Percentiles rank a stretch among this genome's conserved stretches.
These are phyloP conservation scores for Galeopsis tetrahit DNA, from an alignment of 257 asterid species.

Conservation along the genomic window DNA sequence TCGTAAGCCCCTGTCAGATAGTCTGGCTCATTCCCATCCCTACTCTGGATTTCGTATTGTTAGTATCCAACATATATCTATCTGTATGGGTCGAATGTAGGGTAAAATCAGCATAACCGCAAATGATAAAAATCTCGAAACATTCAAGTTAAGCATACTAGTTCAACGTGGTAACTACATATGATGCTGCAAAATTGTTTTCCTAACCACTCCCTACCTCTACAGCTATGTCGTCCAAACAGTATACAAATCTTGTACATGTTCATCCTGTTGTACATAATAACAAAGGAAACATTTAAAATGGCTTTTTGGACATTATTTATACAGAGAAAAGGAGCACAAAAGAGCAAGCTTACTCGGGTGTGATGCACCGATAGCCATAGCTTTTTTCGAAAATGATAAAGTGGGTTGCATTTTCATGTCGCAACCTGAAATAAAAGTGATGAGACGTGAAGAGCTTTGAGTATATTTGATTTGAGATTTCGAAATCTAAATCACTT, in stretches of 20 bases:
- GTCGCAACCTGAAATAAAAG: conserved; percentile 35
- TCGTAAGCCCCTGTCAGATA: too few relatives aligned
- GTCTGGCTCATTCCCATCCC: too few relatives aligned
- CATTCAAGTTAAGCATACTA: background rate
- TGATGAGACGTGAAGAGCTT: background rate
- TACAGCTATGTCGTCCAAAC: background rate
- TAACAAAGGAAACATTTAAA: background rate
- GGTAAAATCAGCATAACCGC: conserved; percentile 1
- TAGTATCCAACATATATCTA: too few relatives aligned
- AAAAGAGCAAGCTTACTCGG: conserved; percentile 28
- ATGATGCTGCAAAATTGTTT: conserved; percentile 31
- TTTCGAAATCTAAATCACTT: background rate
- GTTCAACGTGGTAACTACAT: conserved; percentile 1
- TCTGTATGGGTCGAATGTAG: background rate
- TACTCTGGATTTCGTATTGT: too few relatives aligned
- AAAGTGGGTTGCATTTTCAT: conserved; percentile 15
- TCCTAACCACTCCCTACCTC: background rate
- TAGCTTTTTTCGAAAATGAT: conserved; percentile 21
- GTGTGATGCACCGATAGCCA: conserved; percentile 2
- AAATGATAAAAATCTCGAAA: background rate
- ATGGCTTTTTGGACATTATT: background rate
- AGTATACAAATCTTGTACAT: conserved; percentile 18
- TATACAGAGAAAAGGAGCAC: conserved; percentile 25
- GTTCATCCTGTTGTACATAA: background rate
- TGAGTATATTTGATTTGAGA: background rate